Percentiles rank a stretch among this genome's conserved stretches.
These are phyloP conservation scores for Verticillium klebahnii DNA, from an alignment of 2,329 filamentous ascomycete species.

Conservation along the genomic window DNA sequence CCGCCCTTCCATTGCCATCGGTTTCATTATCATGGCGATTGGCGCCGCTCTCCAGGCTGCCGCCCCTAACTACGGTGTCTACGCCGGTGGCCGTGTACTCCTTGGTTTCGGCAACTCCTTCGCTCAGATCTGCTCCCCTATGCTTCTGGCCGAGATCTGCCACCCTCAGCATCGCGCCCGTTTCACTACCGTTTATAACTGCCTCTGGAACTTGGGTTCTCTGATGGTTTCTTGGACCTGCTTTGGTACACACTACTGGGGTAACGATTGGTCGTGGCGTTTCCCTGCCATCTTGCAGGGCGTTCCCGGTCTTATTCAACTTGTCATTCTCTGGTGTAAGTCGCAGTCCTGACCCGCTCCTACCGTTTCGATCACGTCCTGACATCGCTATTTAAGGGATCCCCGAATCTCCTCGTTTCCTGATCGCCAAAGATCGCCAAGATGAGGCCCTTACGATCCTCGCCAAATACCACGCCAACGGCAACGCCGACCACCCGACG, in stretches of 20 bases:
- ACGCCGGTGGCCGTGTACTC: slow-evolving; percentile 48
- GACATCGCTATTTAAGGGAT: slow-evolving; percentile 26
- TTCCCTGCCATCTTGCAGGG: slow-evolving; percentile 60
- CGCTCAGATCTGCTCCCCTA: slow-evolving; percentile 57
- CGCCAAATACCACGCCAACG: slow-evolving; percentile 43
- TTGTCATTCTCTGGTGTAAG: slow-evolving; percentile 54
- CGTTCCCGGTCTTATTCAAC: slow-evolving; percentile 55
- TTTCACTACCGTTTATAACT: slow-evolving; percentile 62
- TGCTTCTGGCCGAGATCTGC: slow-evolving; percentile 58
- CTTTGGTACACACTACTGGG: slow-evolving; percentile 55
- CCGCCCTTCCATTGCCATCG: slow-evolving; percentile 21
- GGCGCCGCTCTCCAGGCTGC: slow-evolving; percentile 30
- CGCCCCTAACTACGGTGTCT: slow-evolving; percentile 18
- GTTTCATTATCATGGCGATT: slow-evolving; percentile 22
- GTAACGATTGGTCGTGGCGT: slow-evolving; percentile 62
- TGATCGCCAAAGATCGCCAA: slow-evolving; percentile 18
- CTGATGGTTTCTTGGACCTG: slow-evolving; percentile 55
- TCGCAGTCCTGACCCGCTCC: background rate
- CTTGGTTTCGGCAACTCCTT: slow-evolving; percentile 65
- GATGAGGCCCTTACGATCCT: slow-evolving; percentile 45
- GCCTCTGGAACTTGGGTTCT: slow-evolving; percentile 59
- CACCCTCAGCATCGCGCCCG: slow-evolving; percentile 64
- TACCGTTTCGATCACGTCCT: background rate
- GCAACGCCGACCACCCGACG: slow-evolving; percentile 32
- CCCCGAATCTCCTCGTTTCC: slow-evolving; percentile 46